Percentiles rank a stretch among this genome's conserved stretches.
These are phyloP conservation scores for Diospyros lotus DNA, from an alignment of 148 eudicot species.

Conservation along the genomic window DNA sequence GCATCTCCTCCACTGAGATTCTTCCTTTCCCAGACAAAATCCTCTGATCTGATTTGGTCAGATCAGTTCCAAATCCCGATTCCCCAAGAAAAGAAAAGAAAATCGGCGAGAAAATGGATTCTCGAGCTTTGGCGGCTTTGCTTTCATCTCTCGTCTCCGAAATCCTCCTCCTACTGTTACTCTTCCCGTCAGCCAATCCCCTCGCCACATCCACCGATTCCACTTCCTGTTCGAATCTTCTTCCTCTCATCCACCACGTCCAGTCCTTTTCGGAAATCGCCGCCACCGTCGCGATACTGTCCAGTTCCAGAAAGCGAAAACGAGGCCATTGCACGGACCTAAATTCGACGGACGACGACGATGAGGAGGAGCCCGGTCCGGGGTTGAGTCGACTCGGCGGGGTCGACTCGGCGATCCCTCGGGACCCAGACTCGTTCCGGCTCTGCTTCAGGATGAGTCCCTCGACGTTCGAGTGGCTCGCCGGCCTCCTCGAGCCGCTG, in stretches of 20 bases:
- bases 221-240: constrained; percentile 14
- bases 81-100: neutral
- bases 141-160: constrained; percentile 66
- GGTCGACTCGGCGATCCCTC: constrained; percentile 35
- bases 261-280: constrained; percentile 41
- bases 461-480: constrained; percentile 75
- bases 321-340: constrained; percentile 21
- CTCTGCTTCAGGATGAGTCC: constrained; percentile 51
- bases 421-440: constrained; percentile 50
- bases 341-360: constrained; percentile 8
- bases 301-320: constrained; percentile 48
- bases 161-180: constrained; percentile 40
- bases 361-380: neutral
- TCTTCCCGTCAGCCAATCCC: constrained; percentile 31
- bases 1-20: neutral
- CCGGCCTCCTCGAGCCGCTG: constrained; percentile 68
- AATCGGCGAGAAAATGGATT: constrained; percentile 26
- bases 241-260: constrained; percentile 40
- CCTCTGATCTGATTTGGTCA: neutral
- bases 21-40: neutral
- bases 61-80: neutral
- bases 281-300: constrained; percentile 28
- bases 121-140: constrained; percentile 49
- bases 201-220: constrained; percentile 18
- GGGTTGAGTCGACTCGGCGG: constrained; percentile 25